phyloP scores from a whole-genome alignment of 768 basidiomycete species.

The Terana coerulea region DNA sequence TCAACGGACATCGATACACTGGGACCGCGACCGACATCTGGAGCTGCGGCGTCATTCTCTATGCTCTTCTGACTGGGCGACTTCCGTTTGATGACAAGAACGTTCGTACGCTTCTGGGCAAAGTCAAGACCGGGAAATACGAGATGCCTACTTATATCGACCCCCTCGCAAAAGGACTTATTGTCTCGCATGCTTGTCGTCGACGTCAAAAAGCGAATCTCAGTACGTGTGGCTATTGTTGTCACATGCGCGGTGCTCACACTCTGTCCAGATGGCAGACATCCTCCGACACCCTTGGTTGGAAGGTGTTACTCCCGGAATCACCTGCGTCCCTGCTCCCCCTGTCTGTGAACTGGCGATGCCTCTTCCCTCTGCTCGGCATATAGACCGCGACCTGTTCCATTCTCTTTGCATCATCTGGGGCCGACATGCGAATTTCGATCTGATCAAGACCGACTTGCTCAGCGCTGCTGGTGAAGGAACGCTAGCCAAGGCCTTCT shows the following conservation, averaged over 20 bases:
- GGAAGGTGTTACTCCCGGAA: slow-evolving; percentile 44
- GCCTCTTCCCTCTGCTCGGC: slow-evolving; percentile 61
- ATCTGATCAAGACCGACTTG: slow-evolving; percentile 59
- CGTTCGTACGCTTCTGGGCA: slow-evolving; percentile 66
- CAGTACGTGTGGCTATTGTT: slow-evolving; percentile 44
- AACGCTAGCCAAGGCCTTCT: slow-evolving; percentile 83
- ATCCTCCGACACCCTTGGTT: slow-evolving; percentile 88
- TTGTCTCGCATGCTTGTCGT: slow-evolving; percentile 86
- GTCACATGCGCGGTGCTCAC: neutral
- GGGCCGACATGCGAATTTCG: slow-evolving; percentile 65
- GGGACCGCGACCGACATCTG: slow-evolving; percentile 93
- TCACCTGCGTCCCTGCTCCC: slow-evolving; percentile 39
- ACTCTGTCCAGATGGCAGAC: slow-evolving; percentile 65
- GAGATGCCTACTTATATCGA: slow-evolving; percentile 80
- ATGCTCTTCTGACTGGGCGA: slow-evolving; percentile 82
- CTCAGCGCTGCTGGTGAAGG: slow-evolving; percentile 67
- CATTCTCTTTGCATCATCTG: slow-evolving; percentile 80
- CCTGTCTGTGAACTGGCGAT: slow-evolving; percentile 51
- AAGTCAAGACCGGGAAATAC: slow-evolving; percentile 86
- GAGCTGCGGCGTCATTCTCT: slow-evolving; percentile 95
- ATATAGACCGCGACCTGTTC: slow-evolving; percentile 76
- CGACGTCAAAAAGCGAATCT: slow-evolving; percentile 74
- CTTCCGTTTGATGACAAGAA: slow-evolving; percentile 96
- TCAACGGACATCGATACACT: slow-evolving; percentile 84
- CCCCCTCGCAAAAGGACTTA: slow-evolving; percentile 79